Evolutionary conservation across 345 rosid species (phyloP), one percentile per base, ranked within the genome.

Genomic region (Eucalyptus regnans): DNA sequence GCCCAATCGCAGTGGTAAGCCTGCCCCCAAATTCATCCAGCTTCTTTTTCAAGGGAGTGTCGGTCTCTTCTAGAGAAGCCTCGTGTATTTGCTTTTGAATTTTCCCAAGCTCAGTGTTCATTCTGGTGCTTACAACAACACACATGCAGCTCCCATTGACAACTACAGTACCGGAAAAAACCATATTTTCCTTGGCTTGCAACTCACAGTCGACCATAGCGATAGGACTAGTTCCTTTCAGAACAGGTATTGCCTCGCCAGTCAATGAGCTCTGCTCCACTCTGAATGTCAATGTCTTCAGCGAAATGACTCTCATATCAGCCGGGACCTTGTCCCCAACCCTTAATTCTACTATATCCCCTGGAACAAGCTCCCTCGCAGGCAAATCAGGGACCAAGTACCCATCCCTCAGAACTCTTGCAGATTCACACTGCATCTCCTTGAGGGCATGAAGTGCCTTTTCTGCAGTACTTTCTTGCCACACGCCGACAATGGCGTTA

Each of bases 381-480:
- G 99, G 99, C 90, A 96, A 86, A 54, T 96, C 93, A 0, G 95
- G 94, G 7, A 95, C 91, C 92, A 93, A 90, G 86, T 51, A 86
- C 88, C 98, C 98, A 86, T 96, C 97, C 91, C 99, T 94, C 56
- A 95, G 87, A 85, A 95, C 99, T 91, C 93, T 96, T 48, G 93
- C 97, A 0, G 95, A 95, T 91, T 97, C 99, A 86, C 94, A 95
- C 90, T 97, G 99, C 96, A 97, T 94, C 93, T 95, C 96, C 93
- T 97, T 96, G 68, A 97, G 96, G 43, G 99, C 98, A 84, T 97
- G 98, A 37, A 97, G 97, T 15, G 99, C 99, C 92, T 92, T 96
- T 91, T 96, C 99, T 4, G 99, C 99, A 89, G 95, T 96, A 54
- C 91, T 95, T 94, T 97, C 99, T 95, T 97, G 99, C 99, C 99